These are phyloP conservation scores for Ogataea wickerhamii DNA, from an alignment of 805 yeast species.

Conservation along the genomic window DNA sequence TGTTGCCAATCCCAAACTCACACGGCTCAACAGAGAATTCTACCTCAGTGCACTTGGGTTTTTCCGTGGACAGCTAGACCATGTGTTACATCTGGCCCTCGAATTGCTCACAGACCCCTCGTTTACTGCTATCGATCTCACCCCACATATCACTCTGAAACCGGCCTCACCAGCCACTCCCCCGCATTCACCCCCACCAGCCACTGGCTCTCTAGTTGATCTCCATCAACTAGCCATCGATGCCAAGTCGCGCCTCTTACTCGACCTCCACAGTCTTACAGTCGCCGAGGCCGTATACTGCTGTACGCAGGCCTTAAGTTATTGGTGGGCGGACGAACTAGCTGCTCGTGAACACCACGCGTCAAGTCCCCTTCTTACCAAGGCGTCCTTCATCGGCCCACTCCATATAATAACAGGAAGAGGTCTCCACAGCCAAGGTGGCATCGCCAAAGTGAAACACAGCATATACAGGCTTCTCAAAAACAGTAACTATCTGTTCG, in stretches of 20 bases:
- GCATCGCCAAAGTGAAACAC: conserved; percentile 45
- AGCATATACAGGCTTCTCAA: conserved; percentile 41
- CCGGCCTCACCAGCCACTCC: background rate
- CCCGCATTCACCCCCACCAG: background rate
- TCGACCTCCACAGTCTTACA: conserved; percentile 58
- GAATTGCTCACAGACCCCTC: conserved; percentile 23
- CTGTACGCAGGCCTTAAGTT: conserved; percentile 33
- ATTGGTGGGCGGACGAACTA: conserved; percentile 66
- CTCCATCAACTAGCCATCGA: conserved; percentile 9
- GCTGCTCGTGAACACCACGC: conserved; percentile 37
- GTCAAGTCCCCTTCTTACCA: conserved; percentile 34
- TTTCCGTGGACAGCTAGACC: conserved; percentile 41
- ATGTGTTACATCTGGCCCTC: conserved; percentile 35
- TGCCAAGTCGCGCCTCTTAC: conserved; percentile 13
- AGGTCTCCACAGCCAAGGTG: conserved; percentile 64
- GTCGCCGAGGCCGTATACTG: conserved; percentile 45
- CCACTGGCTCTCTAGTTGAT: background rate
- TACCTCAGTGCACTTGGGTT: conserved; percentile 37
- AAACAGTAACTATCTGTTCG: conserved; percentile 37
- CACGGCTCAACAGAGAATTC: conserved; percentile 37
- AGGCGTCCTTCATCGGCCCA: conserved; percentile 40
- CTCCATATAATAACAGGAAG: conserved; percentile 60
- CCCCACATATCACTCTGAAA: background rate
- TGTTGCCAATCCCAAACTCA: conserved; percentile 33
- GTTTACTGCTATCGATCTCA: background rate